Percentiles rank a stretch among this genome's conserved stretches.
Evolutionary conservation across 2,329 filamentous ascomycete genomes (phyloP).

Genomic region (Rosellinia necatrix): DNA sequence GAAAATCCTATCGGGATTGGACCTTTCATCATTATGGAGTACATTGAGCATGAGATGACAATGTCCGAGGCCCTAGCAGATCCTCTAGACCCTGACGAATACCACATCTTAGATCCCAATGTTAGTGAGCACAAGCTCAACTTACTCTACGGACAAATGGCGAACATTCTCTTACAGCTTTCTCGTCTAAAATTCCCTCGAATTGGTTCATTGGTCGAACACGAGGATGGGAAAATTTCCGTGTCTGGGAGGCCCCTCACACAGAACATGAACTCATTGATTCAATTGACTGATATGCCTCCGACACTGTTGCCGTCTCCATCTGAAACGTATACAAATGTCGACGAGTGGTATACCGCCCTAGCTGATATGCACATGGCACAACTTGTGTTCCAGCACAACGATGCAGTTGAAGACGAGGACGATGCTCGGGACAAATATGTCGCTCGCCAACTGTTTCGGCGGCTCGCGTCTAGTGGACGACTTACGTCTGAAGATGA

Average conservation of each 20-base stretch:
- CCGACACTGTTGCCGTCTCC: conserved; percentile 22
- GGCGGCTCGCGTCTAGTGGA: conserved; percentile 36
- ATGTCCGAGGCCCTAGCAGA: conserved; percentile 33
- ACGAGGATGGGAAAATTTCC: conserved; percentile 33
- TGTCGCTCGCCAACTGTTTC: conserved; percentile 49
- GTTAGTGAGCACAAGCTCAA: conserved; percentile 42
- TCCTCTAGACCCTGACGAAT: conserved; percentile 27
- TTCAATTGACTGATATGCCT: conserved; percentile 32
- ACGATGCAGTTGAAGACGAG: conserved; percentile 43
- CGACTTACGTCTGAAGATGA: conserved; percentile 7
- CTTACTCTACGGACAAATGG: conserved; percentile 47
- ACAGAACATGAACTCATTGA: conserved; percentile 48
- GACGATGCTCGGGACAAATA: conserved; percentile 50
- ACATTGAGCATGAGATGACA: conserved; percentile 39
- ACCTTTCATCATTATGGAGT: conserved; percentile 47
- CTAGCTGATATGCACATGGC: conserved; percentile 49
- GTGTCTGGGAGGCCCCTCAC: conserved; percentile 45
- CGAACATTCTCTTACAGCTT: conserved; percentile 47
- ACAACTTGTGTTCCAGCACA: conserved; percentile 47
- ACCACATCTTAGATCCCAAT: conserved; percentile 41
- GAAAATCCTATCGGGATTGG: conserved; percentile 43
- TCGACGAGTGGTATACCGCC: conserved; percentile 45
- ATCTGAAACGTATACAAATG: conserved; percentile 35
- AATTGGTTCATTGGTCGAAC: conserved; percentile 46
- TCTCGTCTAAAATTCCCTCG: conserved; percentile 40